These are phyloP conservation scores for Aureobasidium lini DNA, from an alignment of 2,329 filamentous ascomycete species.

Conservation along the genomic window DNA sequence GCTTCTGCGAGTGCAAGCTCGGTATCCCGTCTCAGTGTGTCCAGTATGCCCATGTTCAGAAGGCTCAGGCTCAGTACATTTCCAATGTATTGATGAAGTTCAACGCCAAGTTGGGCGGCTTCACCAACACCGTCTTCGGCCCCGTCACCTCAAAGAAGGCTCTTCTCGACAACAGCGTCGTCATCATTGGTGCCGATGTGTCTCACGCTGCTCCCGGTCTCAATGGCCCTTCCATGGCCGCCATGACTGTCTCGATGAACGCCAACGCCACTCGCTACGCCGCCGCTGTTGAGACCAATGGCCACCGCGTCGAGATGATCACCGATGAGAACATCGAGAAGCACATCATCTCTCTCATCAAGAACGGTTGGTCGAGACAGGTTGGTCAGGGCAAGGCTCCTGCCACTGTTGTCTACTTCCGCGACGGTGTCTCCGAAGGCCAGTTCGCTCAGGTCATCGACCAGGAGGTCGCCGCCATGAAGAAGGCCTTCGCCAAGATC, in stretches of 20 bases:
- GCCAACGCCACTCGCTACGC: constrained; percentile 64
- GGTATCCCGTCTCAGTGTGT: constrained; percentile 80
- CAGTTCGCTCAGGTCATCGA: constrained; percentile 75
- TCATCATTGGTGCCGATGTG: constrained; percentile 87
- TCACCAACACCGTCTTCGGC: constrained; percentile 51
- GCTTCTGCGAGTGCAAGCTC: constrained; percentile 75
- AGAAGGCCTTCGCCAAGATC: constrained; percentile 35
- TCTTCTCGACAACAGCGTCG: constrained; percentile 48
- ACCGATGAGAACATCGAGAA: constrained; percentile 58
- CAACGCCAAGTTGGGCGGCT: constrained; percentile 87
- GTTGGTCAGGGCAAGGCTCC: constrained; percentile 52
- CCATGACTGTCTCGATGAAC: constrained; percentile 77
- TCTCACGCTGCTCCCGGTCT: constrained; percentile 71
- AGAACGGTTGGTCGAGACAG: constrained; percentile 52
- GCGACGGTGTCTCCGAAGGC: constrained; percentile 84
- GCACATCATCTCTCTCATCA: constrained; percentile 58
- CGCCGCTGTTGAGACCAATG: constrained; percentile 75
- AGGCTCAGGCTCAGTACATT: constrained; percentile 72
- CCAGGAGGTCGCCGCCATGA: constrained; percentile 68
- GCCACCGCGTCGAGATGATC: constrained; percentile 73
- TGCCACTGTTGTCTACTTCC: constrained; percentile 78
- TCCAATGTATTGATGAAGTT: constrained; percentile 96
- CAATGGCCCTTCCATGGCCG: constrained; percentile 67
- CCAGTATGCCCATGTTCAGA: constrained; percentile 60
- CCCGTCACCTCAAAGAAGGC: constrained; percentile 21